These are phyloP conservation scores for Thamnidium elegans DNA, from an alignment of 192 early-diverging fungal genomes.

Conservation along the genomic window DNA sequence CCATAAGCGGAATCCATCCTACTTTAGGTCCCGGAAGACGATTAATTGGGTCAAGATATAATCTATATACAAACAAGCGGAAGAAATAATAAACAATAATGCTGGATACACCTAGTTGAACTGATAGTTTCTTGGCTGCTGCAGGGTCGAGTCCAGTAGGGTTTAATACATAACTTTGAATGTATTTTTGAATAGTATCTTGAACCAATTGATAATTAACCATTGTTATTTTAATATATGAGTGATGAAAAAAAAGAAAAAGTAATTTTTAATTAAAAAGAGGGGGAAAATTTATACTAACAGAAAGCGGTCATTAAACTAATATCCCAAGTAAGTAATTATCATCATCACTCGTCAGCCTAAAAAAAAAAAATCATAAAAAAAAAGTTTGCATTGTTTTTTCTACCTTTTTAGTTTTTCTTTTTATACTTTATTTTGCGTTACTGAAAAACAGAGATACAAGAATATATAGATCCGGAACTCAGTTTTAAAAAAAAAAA, in stretches of 20 bases:
- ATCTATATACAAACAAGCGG: conserved; percentile 35
- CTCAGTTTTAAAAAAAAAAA: too few species aligned
- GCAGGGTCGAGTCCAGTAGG: conserved; percentile 9
- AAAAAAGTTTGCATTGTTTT: too few species aligned
- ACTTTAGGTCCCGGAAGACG: conserved; percentile 51
- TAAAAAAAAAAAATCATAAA: too few species aligned
- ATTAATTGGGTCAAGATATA: conserved; percentile 40
- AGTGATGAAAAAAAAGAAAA: not conserved
- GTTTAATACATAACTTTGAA: conserved; percentile 6
- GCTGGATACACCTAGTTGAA: conserved; percentile 11
- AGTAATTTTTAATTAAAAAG: not conserved
- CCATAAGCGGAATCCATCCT: conserved; percentile 38
- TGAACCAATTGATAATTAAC: not conserved
- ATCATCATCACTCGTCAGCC: too few species aligned
- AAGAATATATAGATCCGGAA: too few species aligned
- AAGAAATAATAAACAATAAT: conserved; percentile 33
- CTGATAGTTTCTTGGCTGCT: not conserved
- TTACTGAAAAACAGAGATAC: too few species aligned
- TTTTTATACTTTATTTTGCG: too few species aligned
- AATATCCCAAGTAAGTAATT: too few species aligned
- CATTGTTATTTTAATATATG: not conserved
- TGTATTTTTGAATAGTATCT: not conserved
- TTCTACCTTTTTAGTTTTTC: too few species aligned
- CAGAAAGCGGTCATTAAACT: not conserved
- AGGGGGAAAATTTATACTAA: not conserved